A percentile compares a stretch with the other conserved stretches of the same genome.
These are phyloP conservation scores for Cercospora sp. DNA, from an alignment of 2,329 filamentous ascomycete species.

Conservation along the genomic window DNA sequence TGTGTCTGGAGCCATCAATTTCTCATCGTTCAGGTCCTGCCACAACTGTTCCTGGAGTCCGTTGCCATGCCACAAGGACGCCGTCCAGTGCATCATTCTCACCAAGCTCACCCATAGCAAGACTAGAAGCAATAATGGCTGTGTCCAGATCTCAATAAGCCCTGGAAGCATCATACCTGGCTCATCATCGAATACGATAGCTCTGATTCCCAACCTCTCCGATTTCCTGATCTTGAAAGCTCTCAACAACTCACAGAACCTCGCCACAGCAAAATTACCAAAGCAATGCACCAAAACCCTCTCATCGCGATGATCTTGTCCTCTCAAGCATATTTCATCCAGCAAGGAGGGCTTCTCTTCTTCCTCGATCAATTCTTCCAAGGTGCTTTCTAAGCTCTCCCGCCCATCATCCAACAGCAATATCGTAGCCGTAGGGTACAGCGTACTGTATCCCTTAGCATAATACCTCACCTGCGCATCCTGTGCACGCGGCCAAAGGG, in stretches of 20 bases:
- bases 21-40: conserved; percentile 28
- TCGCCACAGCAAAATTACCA: conserved; percentile 28
- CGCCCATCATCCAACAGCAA: conserved; percentile 24
- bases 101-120: conserved; percentile 13
- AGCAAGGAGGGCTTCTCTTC: conserved; percentile 16
- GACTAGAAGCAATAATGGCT: conserved; percentile 14
- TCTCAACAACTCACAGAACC: conserved; percentile 30
- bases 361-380: conserved; percentile 19
- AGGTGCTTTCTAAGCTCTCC: conserved; percentile 15
- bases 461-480: conserved; percentile 32
- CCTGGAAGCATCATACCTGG: conserved; percentile 24
- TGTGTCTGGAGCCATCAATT: conserved; percentile 25
- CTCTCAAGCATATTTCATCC: not conserved
- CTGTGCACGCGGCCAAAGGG: conserved; percentile 33
- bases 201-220: conserved; percentile 23
- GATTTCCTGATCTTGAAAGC: conserved; percentile 31
- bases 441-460: conserved; percentile 29
- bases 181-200: conserved; percentile 31
- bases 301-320: not conserved
- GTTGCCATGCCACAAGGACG: not conserved
- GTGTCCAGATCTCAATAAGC: conserved; percentile 1
- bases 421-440: conserved; percentile 32
- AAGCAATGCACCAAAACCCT: conserved; percentile 33
- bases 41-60: conserved; percentile 16
- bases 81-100: not conserved